Evolutionary conservation across 176 grass and related monocot species (phyloP).

Genomic region (Aegilops umbellulata): DNA sequence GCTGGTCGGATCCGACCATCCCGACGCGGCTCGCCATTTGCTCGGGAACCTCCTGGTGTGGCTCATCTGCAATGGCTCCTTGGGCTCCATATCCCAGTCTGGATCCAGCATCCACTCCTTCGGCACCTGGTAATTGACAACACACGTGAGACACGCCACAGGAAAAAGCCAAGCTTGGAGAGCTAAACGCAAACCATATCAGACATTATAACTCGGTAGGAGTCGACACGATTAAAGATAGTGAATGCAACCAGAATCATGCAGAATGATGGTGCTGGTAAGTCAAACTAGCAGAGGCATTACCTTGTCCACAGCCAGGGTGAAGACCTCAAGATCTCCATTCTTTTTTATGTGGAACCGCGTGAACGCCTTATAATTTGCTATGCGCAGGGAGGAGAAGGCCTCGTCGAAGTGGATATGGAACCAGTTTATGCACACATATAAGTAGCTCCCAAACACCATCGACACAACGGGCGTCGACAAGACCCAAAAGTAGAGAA

Average conservation of each 20-base stretch:
- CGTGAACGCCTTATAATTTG: constrained; percentile 93
- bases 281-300: neutral
- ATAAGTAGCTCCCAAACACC: constrained; percentile 93
- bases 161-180: neutral
- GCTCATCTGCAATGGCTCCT: constrained; percentile 72
- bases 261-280: neutral
- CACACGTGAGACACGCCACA: neutral
- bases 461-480: constrained; percentile 94
- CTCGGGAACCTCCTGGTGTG: constrained; percentile 74
- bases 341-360: constrained; percentile 77
- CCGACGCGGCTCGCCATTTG: constrained; percentile 72
- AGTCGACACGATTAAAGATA: neutral
- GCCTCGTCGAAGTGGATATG: constrained; percentile 97
- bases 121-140: constrained; percentile 58
- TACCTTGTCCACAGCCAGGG: constrained; percentile 91
- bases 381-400: constrained; percentile 92
- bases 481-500: constrained; percentile 94
- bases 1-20: constrained; percentile 58
- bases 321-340: constrained; percentile 90
- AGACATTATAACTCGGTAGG: neutral
- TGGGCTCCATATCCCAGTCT: constrained; percentile 85
- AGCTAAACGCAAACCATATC: neutral
- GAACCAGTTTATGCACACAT: constrained; percentile 97
- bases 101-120: constrained; percentile 98
- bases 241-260: neutral